These are phyloP conservation scores for Zopfochytrium polystomum DNA, from an alignment of 371 early-diverging fungal species.

Conservation along the genomic window DNA sequence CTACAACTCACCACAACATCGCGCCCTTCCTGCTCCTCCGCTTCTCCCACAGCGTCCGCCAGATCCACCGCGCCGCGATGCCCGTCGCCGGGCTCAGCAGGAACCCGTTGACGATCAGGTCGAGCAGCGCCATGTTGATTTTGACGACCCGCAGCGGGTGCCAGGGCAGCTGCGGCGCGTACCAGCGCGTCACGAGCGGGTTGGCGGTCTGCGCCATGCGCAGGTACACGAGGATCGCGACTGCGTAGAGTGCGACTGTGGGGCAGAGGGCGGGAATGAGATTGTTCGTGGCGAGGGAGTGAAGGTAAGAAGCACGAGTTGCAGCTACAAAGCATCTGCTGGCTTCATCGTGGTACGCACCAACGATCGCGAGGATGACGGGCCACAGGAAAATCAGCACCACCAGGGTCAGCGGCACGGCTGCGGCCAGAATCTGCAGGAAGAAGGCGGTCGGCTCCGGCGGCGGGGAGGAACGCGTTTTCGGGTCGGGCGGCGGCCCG, in stretches of 20 bases:
- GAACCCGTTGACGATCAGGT: conserved; percentile 13
- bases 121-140: conserved; percentile 24
- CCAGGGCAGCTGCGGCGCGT: conserved; percentile 19
- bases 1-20: neutral
- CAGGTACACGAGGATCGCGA: conserved; percentile 15
- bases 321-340: conserved; percentile 33
- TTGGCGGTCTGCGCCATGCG: conserved; percentile 13
- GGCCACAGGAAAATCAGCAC: neutral
- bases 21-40: neutral
- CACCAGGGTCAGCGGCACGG: neutral
- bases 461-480: too few species aligned
- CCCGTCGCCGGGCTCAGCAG: conserved; percentile 15
- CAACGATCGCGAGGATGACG: neutral
- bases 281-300: neutral
- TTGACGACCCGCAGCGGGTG: conserved; percentile 19
- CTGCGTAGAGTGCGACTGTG: conserved; percentile 7
- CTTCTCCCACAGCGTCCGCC: conserved; percentile 4
- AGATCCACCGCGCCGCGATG: conserved; percentile 18
- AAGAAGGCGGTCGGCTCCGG: too few species aligned
- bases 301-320: conserved; percentile 3
- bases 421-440: neutral
- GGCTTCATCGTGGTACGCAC: conserved; percentile 26
- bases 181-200: neutral
- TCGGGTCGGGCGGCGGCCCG: too few species aligned
- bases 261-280: neutral